These are phyloP conservation scores for Bolboschoenoplectus hybrid DNA, from an alignment of 202 grass and related monocot genomes.

Conservation along the genomic window DNA sequence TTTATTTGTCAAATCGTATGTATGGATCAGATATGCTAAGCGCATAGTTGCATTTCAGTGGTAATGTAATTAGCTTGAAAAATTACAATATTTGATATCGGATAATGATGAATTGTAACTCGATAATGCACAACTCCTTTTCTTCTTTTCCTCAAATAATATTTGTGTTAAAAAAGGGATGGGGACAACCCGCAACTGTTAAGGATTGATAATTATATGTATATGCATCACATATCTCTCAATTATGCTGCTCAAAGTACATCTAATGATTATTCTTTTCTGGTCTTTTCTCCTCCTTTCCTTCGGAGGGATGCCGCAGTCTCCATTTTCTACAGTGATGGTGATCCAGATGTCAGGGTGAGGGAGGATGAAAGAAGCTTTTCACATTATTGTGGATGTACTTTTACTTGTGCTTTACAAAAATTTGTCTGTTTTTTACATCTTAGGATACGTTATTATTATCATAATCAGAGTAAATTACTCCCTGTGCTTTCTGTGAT, in stretches of 20 bases:
- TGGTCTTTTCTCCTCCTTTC: background rate
- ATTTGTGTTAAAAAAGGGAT: background rate
- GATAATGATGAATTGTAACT: background rate
- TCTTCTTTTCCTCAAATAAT: background rate
- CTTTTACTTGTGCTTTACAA: background rate
- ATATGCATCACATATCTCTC: background rate
- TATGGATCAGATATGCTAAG: background rate
- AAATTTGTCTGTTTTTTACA: background rate
- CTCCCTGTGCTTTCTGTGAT: background rate
- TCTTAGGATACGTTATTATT: background rate
- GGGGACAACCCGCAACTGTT: background rate
- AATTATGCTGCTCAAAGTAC: background rate
- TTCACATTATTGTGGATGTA: background rate
- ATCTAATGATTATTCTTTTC: background rate
- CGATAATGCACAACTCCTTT: background rate
- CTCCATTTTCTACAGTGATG: background rate
- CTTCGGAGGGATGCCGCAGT: background rate
- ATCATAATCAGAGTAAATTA: background rate
- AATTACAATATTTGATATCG: background rate
- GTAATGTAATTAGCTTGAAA: background rate
- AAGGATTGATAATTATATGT: background rate
- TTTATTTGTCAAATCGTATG: background rate
- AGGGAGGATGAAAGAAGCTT: background rate
- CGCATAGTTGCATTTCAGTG: background rate
- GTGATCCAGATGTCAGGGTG: background rate